Percentiles rank a stretch among this genome's conserved stretches.
Evolutionary conservation across 23 red algal species (phyloP).

Genomic region (Pyropia yezoensis): DNA sequence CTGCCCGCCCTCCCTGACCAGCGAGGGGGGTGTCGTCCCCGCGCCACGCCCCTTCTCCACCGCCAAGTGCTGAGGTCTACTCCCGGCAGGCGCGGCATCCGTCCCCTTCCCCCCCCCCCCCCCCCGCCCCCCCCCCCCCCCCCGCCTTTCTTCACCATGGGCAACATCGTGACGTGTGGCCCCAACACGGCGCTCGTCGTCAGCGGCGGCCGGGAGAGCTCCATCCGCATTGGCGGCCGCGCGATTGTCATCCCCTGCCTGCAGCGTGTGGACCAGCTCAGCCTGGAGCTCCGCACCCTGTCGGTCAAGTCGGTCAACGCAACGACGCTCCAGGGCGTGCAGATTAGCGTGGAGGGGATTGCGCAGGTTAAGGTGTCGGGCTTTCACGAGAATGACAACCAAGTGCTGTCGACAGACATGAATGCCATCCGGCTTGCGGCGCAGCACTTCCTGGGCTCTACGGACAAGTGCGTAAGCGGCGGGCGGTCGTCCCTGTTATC

Average conservation of each 20-base stretch:
- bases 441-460: conserved; percentile 66
- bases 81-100: no score
- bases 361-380: conserved; percentile 65
- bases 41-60: no score
- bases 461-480: not conserved
- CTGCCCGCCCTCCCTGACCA: no score
- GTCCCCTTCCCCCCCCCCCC: no score
- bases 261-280: conserved; percentile 36
- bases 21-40: no score
- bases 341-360: conserved; percentile 30
- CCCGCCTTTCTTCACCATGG: conserved; percentile 1
- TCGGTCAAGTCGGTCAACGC: conserved; percentile 33
- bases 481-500: no score
- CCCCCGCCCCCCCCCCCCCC: no score
- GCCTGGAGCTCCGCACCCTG: conserved; percentile 55
- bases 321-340: conserved; percentile 50
- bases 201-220: conserved; percentile 16
- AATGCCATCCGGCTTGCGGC: conserved; percentile 59
- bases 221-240: conserved; percentile 46
- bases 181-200: conserved; percentile 70
- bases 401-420: conserved; percentile 14
- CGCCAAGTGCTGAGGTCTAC: no score
- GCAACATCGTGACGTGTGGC: conserved; percentile 20
- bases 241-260: conserved; percentile 35
- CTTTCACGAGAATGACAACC: not conserved